These are phyloP conservation scores for Aegilops longissima DNA, from an alignment of 176 grass and related monocot genomes.

Conservation along the genomic window DNA sequence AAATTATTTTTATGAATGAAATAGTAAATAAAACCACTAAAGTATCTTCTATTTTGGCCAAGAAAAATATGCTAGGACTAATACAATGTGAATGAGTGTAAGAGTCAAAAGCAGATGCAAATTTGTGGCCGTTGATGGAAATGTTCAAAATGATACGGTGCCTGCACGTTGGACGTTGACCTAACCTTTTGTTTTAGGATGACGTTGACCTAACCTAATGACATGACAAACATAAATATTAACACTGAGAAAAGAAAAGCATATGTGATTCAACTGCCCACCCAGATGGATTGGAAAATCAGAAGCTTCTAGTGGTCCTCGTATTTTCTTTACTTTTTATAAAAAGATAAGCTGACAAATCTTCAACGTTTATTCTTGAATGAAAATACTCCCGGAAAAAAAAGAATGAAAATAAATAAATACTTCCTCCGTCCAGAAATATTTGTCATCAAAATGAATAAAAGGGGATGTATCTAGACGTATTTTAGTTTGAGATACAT, in stretches of 20 bases:
- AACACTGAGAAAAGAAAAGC: too few relatives aligned
- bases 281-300: neutral
- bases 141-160: neutral
- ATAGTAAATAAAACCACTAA: too few relatives aligned
- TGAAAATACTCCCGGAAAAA: too few relatives aligned
- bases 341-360: neutral
- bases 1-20: too few relatives aligned
- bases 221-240: too few relatives aligned
- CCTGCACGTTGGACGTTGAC: neutral
- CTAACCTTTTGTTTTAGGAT: too few relatives aligned
- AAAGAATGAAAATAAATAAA: too few relatives aligned
- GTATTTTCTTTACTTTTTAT: neutral
- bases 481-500: too few relatives aligned
- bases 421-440: too few relatives aligned
- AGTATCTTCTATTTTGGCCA: neutral
- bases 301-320: neutral
- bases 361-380: neutral
- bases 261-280: neutral
- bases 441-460: too few relatives aligned
- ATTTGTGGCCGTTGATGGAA: neutral
- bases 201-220: slow-evolving; percentile 30
- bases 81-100: neutral
- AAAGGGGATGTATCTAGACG: too few relatives aligned
- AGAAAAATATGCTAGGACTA: neutral
- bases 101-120: neutral